These are phyloP conservation scores for Mycena galericulata DNA, from an alignment of 768 basidiomycete species.

Conservation along the genomic window DNA sequence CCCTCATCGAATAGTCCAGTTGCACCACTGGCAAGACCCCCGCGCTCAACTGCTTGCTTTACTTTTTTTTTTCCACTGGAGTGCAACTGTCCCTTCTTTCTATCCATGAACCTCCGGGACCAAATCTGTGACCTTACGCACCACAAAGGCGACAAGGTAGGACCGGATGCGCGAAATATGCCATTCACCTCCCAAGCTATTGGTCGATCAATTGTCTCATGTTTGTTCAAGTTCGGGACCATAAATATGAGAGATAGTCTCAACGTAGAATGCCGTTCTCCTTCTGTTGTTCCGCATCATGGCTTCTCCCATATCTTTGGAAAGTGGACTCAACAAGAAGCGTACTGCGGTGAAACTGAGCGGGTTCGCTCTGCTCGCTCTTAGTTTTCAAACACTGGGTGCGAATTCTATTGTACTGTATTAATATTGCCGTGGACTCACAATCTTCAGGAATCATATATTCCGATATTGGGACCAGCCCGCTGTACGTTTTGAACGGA, in stretches of 20 bases:
- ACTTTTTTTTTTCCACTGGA: too few species aligned
- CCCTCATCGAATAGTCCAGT: too few species aligned
- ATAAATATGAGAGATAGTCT: too few species aligned
- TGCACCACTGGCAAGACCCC: too few species aligned
- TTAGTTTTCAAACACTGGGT: slow-evolving; percentile 53
- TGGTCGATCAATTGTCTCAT: background rate
- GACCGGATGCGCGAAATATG: slow-evolving; percentile 47
- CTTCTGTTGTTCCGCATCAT: slow-evolving; percentile 32
- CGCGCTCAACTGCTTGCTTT: too few species aligned
- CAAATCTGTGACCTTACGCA: background rate
- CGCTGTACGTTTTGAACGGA: slow-evolving; percentile 74
- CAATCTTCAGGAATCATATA: slow-evolving; percentile 56
- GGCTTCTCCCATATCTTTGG: slow-evolving; percentile 38
- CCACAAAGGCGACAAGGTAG: too few species aligned
- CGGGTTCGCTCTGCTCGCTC: slow-evolving; percentile 45
- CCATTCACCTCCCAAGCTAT: slow-evolving; percentile 36
- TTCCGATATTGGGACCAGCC: slow-evolving; percentile 68
- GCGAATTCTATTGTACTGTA: background rate
- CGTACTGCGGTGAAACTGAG: slow-evolving; percentile 47
- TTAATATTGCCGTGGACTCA: background rate
- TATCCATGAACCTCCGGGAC: too few species aligned
- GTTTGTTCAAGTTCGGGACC: background rate
- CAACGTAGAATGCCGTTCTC: too few species aligned
- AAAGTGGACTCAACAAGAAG: slow-evolving; percentile 43
- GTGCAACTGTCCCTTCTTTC: too few species aligned